These are phyloP conservation scores for Polygonum aviculare DNA, from an alignment of 148 eudicot species.

Conservation along the genomic window DNA sequence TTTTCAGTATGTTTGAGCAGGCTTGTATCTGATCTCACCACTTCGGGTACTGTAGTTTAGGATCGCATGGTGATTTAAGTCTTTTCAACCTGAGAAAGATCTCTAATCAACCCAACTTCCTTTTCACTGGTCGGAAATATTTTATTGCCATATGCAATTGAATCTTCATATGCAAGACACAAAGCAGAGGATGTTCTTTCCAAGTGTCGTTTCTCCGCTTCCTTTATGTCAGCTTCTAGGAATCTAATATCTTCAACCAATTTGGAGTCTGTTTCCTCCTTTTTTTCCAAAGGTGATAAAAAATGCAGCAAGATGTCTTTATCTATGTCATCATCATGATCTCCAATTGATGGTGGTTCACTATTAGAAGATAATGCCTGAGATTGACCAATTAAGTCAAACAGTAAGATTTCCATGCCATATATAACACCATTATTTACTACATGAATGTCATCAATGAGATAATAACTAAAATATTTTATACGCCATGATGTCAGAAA, in stretches of 20 bases:
- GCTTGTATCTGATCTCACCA: constrained; percentile 30
- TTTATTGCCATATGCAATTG: constrained; percentile 3
- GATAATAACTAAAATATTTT: not conserved
- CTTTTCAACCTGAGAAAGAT: constrained; percentile 57
- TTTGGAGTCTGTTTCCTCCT: constrained; percentile 45
- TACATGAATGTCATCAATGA: not conserved
- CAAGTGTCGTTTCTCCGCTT: constrained; percentile 33
- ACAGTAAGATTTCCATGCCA: constrained; percentile 59
- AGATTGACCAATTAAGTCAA: constrained; percentile 45
- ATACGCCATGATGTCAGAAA: not conserved
- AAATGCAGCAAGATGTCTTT: constrained; percentile 57
- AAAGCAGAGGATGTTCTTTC: constrained; percentile 14
- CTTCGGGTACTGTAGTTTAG: constrained; percentile 22
- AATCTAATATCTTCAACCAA: constrained; percentile 46
- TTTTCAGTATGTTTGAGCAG: constrained; percentile 36
- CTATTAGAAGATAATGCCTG: constrained; percentile 22
- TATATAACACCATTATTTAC: not conserved
- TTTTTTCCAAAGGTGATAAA: constrained; percentile 39
- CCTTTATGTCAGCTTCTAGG: constrained; percentile 70
- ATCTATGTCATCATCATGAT: constrained; percentile 41
- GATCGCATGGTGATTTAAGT: constrained; percentile 67
- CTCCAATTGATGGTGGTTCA: constrained; percentile 6
- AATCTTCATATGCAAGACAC: constrained; percentile 11
- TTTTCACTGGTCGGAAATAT: constrained; percentile 15
- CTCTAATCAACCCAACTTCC: constrained; percentile 32